Percentiles rank a stretch among this genome's conserved stretches.
These are phyloP conservation scores for Skeletonema menzelii DNA, from an alignment of 108 stramenopile species.

Conservation along the genomic window DNA sequence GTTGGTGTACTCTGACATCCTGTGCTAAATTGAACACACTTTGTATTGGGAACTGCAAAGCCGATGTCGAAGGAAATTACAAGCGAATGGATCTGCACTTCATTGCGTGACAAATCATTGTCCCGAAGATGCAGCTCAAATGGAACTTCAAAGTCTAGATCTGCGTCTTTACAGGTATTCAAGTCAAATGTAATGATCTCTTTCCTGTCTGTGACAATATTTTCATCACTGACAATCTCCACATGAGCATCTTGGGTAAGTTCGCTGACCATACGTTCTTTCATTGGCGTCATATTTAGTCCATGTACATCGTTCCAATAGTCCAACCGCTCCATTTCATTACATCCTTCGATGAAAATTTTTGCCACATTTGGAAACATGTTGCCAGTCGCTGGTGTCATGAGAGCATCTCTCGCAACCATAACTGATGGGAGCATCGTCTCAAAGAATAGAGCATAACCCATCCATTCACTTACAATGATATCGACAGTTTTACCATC, in stretches of 20 bases:
- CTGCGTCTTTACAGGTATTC: conserved; percentile 67
- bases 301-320: conserved; percentile 86
- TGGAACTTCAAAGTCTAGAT: conserved; percentile 54
- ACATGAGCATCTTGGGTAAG: conserved; percentile 59
- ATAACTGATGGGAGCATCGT: conserved; percentile 89
- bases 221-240: conserved; percentile 62
- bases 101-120: not conserved
- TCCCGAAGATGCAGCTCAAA: conserved; percentile 35
- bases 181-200: conserved; percentile 66
- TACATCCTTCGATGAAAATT: conserved; percentile 53
- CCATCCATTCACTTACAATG: conserved; percentile 94
- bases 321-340: conserved; percentile 28
- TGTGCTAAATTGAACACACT: conserved; percentile 68
- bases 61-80: conserved; percentile 83
- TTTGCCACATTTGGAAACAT: conserved; percentile 57
- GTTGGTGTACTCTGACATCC: conserved; percentile 77
- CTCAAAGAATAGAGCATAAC: conserved; percentile 91
- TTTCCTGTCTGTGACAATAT: conserved; percentile 56
- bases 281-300: conserved; percentile 83
- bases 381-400: conserved; percentile 41
- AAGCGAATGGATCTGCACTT: conserved; percentile 58
- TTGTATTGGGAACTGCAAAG: conserved; percentile 63
- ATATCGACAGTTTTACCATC: conserved; percentile 71
- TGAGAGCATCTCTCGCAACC: conserved; percentile 64
- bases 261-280: conserved; percentile 66